These are phyloP conservation scores for Ogataea corticis DNA, from an alignment of 805 yeast species.

Conservation along the genomic window DNA sequence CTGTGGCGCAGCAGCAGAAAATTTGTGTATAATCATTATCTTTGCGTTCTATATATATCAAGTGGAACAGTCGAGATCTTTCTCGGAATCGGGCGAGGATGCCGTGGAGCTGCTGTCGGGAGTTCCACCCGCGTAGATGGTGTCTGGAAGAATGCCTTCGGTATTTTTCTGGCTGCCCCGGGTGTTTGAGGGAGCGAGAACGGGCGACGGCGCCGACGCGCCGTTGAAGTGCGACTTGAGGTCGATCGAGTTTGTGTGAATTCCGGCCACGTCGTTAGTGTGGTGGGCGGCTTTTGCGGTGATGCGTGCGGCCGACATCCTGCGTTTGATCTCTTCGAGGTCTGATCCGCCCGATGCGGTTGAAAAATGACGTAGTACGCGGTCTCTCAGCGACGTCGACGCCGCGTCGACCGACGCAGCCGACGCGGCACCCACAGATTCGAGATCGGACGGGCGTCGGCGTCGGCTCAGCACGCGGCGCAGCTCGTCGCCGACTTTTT, in stretches of 20 bases:
- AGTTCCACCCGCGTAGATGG: constrained; percentile 7
- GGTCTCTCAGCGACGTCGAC: constrained; percentile 9
- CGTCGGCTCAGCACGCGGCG: constrained; percentile 27
- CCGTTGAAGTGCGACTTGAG: constrained; percentile 6
- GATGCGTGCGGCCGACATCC: constrained; percentile 39
- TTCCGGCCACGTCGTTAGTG: constrained; percentile 48
- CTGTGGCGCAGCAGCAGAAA: constrained; percentile 1
- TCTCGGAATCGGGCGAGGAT: neutral
- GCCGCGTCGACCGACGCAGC: neutral
- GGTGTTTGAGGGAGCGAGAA: neutral
- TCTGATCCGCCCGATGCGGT: constrained; percentile 34
- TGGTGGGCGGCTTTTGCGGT: constrained; percentile 43
- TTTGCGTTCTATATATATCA: neutral
- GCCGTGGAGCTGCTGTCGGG: constrained; percentile 2
- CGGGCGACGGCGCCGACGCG: neutral
- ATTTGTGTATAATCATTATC: neutral
- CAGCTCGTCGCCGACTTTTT: constrained; percentile 28
- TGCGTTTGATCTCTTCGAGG: constrained; percentile 31
- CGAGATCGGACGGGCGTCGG: constrained; percentile 24
- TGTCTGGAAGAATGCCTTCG: constrained; percentile 1
- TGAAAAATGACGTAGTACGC: constrained; percentile 30
- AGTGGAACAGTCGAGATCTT: neutral
- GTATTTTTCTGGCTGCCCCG: neutral
- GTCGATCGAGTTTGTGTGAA: constrained; percentile 29
- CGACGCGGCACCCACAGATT: constrained; percentile 15